Base-by-base conservation (phyloP, 2,329 filamentous ascomycete species). In the Immersiporthe knoxdaviesiana region DNA sequence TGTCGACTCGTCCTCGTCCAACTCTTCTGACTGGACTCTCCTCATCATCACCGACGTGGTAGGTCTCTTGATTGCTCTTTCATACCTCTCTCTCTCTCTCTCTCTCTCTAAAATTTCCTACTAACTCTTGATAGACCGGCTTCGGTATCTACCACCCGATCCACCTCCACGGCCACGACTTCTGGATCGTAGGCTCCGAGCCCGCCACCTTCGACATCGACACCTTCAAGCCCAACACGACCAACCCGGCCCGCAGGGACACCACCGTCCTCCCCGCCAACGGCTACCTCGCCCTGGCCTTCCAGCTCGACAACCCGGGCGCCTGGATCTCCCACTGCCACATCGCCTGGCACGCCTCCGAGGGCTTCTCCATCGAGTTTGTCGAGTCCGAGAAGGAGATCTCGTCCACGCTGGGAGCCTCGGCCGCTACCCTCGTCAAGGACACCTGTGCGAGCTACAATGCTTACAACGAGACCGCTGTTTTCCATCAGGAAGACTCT, bases 171-270 rank as follows among this genome's bases (percentile, higher is more conserved):
- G 78, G 79, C 21, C 79, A 81, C 70, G 78, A 80, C 67, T 76
- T 80, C 67, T 70, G 75, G 16, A 54, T 81, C 27, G 72, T 80
- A 1, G 79, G 77, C 62, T 71, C 74, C 16, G 68, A 62, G 3
- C 68, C 73, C 35, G 73, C 69, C 62, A 21, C 72, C 24, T 79
- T 76, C 73, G 68, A 75, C 72, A 72, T 74, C 3, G 77, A 79
- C 71, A 78, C 75, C 24, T 73, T 69, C 44, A 71, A 54, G 11
- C 77, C 80, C 12, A 79, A 76, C 47, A 77, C 74, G 10, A 68
- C 74, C 65, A 86, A 85, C 69, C 84, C 84, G 1, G 78, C 81
- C 0, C 78, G 84, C 1, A 78, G 85, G n/a, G 85, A 87, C 74
- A 69, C 68, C 24, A 77, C 77, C 8, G 75, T 76, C 11, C 69